A percentile compares a stretch with the other conserved stretches of the same genome.
Conservation (phyloP, 805 yeast species). For the Yarrowia yakushimensis region DNA sequence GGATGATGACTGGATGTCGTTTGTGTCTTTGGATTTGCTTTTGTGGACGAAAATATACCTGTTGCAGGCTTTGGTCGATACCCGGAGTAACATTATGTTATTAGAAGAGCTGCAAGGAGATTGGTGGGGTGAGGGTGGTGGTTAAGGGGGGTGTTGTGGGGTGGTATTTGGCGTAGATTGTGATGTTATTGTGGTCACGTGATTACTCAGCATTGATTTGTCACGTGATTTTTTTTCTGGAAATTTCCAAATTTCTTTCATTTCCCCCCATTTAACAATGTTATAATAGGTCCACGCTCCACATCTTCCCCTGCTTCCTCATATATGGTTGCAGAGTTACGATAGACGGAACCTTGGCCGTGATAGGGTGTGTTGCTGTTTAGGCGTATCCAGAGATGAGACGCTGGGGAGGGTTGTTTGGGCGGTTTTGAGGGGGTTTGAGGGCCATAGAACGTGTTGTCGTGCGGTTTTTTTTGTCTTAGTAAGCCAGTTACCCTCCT, state of each 20-base stretch:
- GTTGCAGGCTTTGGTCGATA: too few relatives aligned
- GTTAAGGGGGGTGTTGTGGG: too few relatives aligned
- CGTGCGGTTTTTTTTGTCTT: not conserved
- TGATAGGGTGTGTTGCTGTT: slow-evolving; percentile 12
- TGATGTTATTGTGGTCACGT: too few relatives aligned
- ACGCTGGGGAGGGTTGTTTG: too few relatives aligned
- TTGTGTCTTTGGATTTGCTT: too few relatives aligned
- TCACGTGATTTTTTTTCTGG: not conserved
- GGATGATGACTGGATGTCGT: not conserved
- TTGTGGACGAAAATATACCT: too few relatives aligned
- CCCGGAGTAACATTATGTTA: not conserved
- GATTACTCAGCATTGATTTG: too few relatives aligned
- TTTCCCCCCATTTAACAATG: too few relatives aligned
- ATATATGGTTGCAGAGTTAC: slow-evolving; percentile 11
- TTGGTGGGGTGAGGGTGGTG: not conserved
- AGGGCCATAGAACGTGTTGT: too few relatives aligned
- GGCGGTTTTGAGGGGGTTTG: too few relatives aligned
- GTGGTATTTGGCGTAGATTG: too few relatives aligned
- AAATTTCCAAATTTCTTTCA: not conserved
- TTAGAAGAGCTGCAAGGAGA: not conserved
- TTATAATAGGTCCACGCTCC: too few relatives aligned
- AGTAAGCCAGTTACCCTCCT: not conserved
- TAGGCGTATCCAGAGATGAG: not conserved
- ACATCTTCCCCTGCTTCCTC: slow-evolving; percentile 9
- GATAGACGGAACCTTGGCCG: slow-evolving; percentile 22